Base-by-base conservation (phyloP, 768 basidiomycete genomes). In the Leucosporidium creatinivorum region DNA sequence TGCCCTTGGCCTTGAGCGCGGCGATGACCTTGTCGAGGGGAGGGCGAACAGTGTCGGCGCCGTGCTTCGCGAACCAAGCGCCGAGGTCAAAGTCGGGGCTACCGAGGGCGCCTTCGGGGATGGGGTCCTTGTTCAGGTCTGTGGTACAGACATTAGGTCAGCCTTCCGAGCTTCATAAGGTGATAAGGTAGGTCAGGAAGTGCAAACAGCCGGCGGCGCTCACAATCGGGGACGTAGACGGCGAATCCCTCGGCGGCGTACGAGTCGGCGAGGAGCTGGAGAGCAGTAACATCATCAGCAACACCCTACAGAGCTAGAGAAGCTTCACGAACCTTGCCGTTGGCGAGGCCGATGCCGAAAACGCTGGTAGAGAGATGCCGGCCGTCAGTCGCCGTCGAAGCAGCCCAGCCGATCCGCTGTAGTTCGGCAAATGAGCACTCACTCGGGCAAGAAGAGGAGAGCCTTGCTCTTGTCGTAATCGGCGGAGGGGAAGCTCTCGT, bases 1-100 rank as follows among this genome's bases (percentile, higher is more conserved):
- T 79, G 2, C 87, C 88, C 68, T 83, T 73, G 39, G 77, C 82
- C 75, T 85, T 85, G 67, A 90, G 81, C 0, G 80, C 83, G 6
- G 75, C 77, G 39, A 87, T 80, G 54, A 87, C 84, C 58, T 82
- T 83, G 77, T 88, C 82, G 31, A 88, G 69, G 4, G 73, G 18
- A 1, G 84, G 84, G 18, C 83, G 83, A 1, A 83, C 84, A 8
- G 31, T n/a, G 28, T 39, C 63, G 6, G 56, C 54, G 39, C 68
- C 66, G 68, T 87, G 86, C 0, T 72, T 78, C 6, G 47, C 50
- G 49, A 85, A 56, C 85, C 84, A 86, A 31, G 66, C 75, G 26
- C 0, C 19, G 5, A 83, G 9, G 63, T 85, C 78, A 65, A 81
- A 83, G 10, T 72, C 39, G 39, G 39, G 39, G 25, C 36, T 33